Evolutionary conservation across 73 alveolate genomes (phyloP).

Genomic region (Paramecium bursaria): DNA sequence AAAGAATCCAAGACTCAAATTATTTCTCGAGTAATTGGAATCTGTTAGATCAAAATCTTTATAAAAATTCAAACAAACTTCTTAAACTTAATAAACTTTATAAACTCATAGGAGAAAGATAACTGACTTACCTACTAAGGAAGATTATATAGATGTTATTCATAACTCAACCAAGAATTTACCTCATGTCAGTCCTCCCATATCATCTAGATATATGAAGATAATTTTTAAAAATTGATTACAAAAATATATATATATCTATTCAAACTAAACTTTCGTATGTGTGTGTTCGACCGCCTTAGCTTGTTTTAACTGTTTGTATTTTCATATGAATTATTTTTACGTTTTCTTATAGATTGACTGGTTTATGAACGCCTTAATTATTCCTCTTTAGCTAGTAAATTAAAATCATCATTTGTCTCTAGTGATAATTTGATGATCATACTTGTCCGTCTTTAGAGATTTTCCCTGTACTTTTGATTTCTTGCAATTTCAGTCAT

Average conservation of each 20-base stretch:
- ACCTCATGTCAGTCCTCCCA: no score
- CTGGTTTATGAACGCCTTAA: neutral
- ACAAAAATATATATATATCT: neutral
- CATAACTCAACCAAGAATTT: no score
- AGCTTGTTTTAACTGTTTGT: constrained; percentile 17
- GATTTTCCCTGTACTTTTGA: constrained; percentile 40
- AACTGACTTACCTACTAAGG: no score
- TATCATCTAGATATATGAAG: no score
- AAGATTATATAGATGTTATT: no score
- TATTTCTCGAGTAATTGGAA: no score
- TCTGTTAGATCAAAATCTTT: no score
- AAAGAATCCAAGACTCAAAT: no score
- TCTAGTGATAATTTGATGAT: neutral
- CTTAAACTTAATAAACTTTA: no score
- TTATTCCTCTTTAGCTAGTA: constrained; percentile 25
- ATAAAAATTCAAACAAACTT: no score
- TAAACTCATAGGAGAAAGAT: no score
- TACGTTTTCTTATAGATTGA: constrained; percentile 43
- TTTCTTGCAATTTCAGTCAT: constrained; percentile 4
- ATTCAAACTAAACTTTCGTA: constrained; percentile 21
- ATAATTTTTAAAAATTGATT: neutral
- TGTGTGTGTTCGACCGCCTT: constrained; percentile 7
- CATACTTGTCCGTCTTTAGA: constrained; percentile 37
- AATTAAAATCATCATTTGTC: constrained; percentile 51
- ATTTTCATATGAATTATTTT: neutral